Percentiles rank a stretch among this genome's conserved stretches.
These are phyloP conservation scores for Nowakowskiella sp. DNA, from an alignment of 192 early-diverging fungal species.

Conservation along the genomic window DNA sequence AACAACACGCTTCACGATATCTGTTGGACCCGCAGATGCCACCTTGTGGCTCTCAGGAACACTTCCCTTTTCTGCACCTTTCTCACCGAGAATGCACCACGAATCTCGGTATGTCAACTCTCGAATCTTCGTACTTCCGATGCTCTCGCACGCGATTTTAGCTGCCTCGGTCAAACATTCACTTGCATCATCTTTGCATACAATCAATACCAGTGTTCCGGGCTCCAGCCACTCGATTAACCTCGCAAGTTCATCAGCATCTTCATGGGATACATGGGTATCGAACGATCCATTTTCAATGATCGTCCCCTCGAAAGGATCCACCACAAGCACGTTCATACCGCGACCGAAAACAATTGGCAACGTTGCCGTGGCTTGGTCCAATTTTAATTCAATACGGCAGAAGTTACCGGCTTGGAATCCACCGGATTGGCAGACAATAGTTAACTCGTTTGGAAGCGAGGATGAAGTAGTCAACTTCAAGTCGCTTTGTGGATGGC, in stretches of 20 bases:
- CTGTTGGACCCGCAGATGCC: constrained; percentile 51
- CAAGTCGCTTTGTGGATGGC: constrained; percentile 17
- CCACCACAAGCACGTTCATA: constrained; percentile 67
- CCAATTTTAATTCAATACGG: constrained; percentile 45
- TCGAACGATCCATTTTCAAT: constrained; percentile 67
- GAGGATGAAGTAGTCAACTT: constrained; percentile 14
- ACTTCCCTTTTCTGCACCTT: constrained; percentile 47
- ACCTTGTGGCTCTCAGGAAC: constrained; percentile 49
- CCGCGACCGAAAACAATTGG: constrained; percentile 55
- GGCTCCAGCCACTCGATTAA: constrained; percentile 57
- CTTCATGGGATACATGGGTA: constrained; percentile 53
- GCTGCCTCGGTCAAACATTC: constrained; percentile 59
- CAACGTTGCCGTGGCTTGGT: constrained; percentile 34
- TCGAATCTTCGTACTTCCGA: constrained; percentile 51
- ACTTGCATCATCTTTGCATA: constrained; percentile 61
- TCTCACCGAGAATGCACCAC: constrained; percentile 73
- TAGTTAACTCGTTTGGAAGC: constrained; percentile 36
- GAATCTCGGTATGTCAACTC: constrained; percentile 67
- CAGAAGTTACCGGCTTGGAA: constrained; percentile 68
- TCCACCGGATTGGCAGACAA: constrained; percentile 65
- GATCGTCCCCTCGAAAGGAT: constrained; percentile 58
- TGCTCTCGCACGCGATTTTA: constrained; percentile 42
- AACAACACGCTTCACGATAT: constrained; percentile 40
- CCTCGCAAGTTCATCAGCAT: constrained; percentile 56
- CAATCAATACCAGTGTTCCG: constrained; percentile 60